Conservation (phyloP, 192 early-diverging fungal species). For the Phycomyces blakesleeanus region DNA sequence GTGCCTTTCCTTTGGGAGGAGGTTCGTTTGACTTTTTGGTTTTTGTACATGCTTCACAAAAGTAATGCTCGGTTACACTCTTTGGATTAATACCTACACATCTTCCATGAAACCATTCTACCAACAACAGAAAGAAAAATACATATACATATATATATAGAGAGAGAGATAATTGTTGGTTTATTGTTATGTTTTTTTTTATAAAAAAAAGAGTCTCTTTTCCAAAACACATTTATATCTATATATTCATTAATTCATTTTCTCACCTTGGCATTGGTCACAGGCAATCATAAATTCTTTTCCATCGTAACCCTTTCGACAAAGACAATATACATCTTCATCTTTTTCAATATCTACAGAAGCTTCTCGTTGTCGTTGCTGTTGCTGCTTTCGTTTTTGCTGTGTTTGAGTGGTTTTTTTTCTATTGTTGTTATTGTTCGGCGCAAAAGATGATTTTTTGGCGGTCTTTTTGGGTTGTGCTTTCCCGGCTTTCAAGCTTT, state of each 20-base stretch:
- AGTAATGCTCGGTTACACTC: conserved; percentile 25
- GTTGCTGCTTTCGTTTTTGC: too few relatives aligned
- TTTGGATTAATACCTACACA: conserved; percentile 47
- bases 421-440: conserved; percentile 6
- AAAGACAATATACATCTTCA: conserved; percentile 45
- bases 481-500: neutral
- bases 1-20: neutral
- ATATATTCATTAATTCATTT: neutral
- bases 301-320: conserved; percentile 48
- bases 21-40: conserved; percentile 28
- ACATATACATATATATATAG: too few relatives aligned
- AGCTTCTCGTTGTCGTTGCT: neutral
- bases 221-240: too few relatives aligned
- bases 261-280: conserved; percentile 47
- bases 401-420: too few relatives aligned
- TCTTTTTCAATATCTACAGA: conserved; percentile 15
- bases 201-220: too few relatives aligned
- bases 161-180: too few relatives aligned
- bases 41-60: conserved; percentile 24
- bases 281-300: conserved; percentile 57
- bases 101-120: conserved; percentile 59
- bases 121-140: neutral
- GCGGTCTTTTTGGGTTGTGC: conserved; percentile 2
- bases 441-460: neutral
- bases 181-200: too few relatives aligned